These are phyloP conservation scores for Holtermanniella nyarrowii DNA, from an alignment of 768 basidiomycete genomes.

Conservation along the genomic window DNA sequence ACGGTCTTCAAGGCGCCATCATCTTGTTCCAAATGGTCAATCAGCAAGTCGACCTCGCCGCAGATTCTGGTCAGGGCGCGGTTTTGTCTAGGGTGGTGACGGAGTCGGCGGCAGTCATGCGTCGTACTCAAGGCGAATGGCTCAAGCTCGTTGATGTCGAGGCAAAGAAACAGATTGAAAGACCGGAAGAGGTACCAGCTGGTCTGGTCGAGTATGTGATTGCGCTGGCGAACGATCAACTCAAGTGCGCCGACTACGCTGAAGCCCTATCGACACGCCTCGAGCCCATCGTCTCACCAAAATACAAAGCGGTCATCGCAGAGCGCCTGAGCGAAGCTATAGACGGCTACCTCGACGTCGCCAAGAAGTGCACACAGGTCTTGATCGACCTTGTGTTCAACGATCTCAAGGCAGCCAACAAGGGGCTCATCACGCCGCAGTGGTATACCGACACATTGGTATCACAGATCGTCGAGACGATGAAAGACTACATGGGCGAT, in stretches of 20 bases:
- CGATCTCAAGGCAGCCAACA: conserved; percentile 78
- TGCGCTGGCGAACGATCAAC: conserved; percentile 93
- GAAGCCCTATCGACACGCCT: conserved; percentile 75
- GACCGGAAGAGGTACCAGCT: conserved; percentile 65
- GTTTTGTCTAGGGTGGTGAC: conserved; percentile 83
- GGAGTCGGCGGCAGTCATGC: conserved; percentile 83
- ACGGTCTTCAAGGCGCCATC: conserved; percentile 81
- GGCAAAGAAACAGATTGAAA: conserved; percentile 74
- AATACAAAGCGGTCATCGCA: conserved; percentile 71
- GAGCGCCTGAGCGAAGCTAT: conserved; percentile 90
- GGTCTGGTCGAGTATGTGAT: conserved; percentile 94
- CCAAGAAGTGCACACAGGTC: conserved; percentile 90
- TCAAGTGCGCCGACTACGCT: conserved; percentile 87
- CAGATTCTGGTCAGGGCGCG: conserved; percentile 88
- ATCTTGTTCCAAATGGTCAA: conserved; percentile 98
- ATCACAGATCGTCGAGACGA: conserved; percentile 82
- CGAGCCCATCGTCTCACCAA: conserved; percentile 84
- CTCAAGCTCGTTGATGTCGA: conserved; percentile 69
- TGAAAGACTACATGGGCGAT: conserved; percentile 93
- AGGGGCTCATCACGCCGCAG: conserved; percentile 60
- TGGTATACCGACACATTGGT: conserved; percentile 84
- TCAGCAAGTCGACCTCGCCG: conserved; percentile 77
- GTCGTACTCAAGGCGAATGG: conserved; percentile 78
- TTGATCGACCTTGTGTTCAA: conserved; percentile 92
- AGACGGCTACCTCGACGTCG: conserved; percentile 95